These are phyloP conservation scores for Neobulgaria alba DNA, from an alignment of 2,329 filamentous ascomycete species.

Conservation along the genomic window DNA sequence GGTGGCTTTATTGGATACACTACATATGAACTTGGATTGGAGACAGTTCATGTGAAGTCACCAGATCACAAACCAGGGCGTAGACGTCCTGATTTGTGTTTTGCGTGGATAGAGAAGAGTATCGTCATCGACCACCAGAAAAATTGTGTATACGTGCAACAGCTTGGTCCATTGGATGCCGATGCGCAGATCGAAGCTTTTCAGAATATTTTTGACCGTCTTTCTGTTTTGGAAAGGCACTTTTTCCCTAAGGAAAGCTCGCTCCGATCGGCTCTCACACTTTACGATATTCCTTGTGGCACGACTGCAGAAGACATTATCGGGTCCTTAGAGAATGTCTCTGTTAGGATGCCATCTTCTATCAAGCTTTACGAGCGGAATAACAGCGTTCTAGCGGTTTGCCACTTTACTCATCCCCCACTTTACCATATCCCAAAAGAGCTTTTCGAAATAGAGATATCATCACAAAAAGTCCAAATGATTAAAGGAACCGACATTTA, in stretches of 20 bases:
- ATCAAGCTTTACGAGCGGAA: background rate
- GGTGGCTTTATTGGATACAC: constrained; percentile 61
- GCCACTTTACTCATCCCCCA: background rate
- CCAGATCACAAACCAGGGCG: constrained; percentile 11
- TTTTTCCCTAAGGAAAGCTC: constrained; percentile 4
- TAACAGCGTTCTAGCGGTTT: background rate
- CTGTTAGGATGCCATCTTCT: background rate
- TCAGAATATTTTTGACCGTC: constrained; percentile 14
- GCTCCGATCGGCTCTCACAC: background rate
- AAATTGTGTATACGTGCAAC: constrained; percentile 49
- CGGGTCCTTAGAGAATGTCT: background rate
- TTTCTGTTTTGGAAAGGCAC: background rate
- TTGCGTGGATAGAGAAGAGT: constrained; percentile 55
- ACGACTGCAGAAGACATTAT: background rate
- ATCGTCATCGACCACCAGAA: constrained; percentile 55
- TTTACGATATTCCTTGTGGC: constrained; percentile 2
- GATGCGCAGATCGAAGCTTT: constrained; percentile 24
- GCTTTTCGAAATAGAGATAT: no score
- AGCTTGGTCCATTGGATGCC: constrained; percentile 32
- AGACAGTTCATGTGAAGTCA: constrained; percentile 37
- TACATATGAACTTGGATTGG: constrained; percentile 59
- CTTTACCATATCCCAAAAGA: background rate
- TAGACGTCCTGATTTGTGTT: constrained; percentile 47
- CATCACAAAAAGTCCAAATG: background rate
- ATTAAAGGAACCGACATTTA: background rate